Conservation (phyloP, 176 grass and related monocot genomes). For the Eragrostis curvula region DNA sequence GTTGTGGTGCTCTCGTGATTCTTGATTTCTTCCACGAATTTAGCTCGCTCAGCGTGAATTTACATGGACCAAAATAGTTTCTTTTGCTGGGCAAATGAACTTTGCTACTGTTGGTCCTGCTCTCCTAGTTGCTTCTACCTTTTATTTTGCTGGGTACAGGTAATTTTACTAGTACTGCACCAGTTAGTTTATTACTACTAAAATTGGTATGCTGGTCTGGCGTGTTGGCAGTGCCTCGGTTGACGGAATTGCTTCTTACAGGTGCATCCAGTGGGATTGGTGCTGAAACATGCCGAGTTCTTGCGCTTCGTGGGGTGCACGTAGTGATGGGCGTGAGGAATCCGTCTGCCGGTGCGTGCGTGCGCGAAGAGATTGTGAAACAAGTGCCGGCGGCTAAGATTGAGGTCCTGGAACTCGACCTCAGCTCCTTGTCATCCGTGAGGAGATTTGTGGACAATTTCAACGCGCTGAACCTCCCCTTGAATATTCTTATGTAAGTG, state of each 20-base stretch:
- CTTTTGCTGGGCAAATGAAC: not conserved
- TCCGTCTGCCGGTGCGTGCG: constrained; percentile 31
- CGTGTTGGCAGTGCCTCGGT: not conserved
- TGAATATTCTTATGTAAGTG: constrained; percentile 72
- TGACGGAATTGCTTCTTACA: not conserved
- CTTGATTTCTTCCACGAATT: not conserved
- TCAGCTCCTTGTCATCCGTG: constrained; percentile 59
- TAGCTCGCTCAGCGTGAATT: not conserved
- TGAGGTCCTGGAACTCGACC: constrained; percentile 61
- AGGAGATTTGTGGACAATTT: constrained; percentile 57
- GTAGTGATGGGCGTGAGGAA: constrained; percentile 71
- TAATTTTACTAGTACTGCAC: too few species aligned
- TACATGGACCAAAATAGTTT: not conserved
- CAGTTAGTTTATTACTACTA: too few species aligned
- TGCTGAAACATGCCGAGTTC: constrained; percentile 58
- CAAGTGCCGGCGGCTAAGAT: constrained; percentile 45
- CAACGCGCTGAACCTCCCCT: constrained; percentile 38
- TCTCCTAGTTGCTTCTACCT: not conserved
- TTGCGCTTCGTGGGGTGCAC: constrained; percentile 58
- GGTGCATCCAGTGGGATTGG: constrained; percentile 74
- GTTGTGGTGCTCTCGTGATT: not conserved
- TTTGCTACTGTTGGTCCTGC: not conserved
- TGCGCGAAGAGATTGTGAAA: constrained; percentile 45
- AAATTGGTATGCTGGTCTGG: too few species aligned
- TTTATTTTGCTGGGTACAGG: too few species aligned